These are phyloP conservation scores for Scleromitrula shiraiana DNA, from an alignment of 2,329 filamentous ascomycete genomes.

Conservation along the genomic window DNA sequence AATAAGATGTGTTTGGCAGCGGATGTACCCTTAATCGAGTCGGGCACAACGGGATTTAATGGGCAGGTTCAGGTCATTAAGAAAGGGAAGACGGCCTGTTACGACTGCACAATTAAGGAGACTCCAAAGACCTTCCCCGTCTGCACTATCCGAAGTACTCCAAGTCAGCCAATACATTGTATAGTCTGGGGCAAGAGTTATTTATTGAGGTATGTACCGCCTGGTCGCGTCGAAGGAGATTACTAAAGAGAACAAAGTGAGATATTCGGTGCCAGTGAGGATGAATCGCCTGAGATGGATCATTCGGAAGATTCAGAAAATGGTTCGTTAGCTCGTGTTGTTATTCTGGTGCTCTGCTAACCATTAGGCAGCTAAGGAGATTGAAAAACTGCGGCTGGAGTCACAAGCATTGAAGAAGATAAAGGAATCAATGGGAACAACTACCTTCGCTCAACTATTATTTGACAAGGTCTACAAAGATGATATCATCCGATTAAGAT, in stretches of 20 bases:
- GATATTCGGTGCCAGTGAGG: constrained; percentile 86
- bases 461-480: constrained; percentile 90
- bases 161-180: constrained; percentile 93
- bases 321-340: constrained; percentile 35
- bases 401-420: constrained; percentile 78
- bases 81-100: constrained; percentile 86
- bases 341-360: constrained; percentile 9
- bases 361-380: constrained; percentile 56
- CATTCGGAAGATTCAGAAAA: constrained; percentile 76
- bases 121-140: constrained; percentile 90
- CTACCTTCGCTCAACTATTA: constrained; percentile 67
- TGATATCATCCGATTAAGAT: constrained; percentile 73
- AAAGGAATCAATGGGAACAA: constrained; percentile 68
- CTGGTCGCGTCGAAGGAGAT: constrained; percentile 6
- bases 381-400: constrained; percentile 79
- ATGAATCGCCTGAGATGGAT: constrained; percentile 72
- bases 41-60: constrained; percentile 95
- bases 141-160: constrained; percentile 94
- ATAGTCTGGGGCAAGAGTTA: constrained; percentile 99
- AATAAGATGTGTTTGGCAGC: constrained; percentile 96
- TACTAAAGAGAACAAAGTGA: constrained; percentile 44
- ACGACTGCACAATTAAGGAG: constrained; percentile 87
- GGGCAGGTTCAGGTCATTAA: constrained; percentile 96
- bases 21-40: constrained; percentile 85
- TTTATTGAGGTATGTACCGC: constrained; percentile 56